A percentile compares a stretch with the other conserved stretches of the same genome.
Evolutionary conservation across 768 basidiomycete species (phyloP).

Genomic region (Pisolithus orientalis): DNA sequence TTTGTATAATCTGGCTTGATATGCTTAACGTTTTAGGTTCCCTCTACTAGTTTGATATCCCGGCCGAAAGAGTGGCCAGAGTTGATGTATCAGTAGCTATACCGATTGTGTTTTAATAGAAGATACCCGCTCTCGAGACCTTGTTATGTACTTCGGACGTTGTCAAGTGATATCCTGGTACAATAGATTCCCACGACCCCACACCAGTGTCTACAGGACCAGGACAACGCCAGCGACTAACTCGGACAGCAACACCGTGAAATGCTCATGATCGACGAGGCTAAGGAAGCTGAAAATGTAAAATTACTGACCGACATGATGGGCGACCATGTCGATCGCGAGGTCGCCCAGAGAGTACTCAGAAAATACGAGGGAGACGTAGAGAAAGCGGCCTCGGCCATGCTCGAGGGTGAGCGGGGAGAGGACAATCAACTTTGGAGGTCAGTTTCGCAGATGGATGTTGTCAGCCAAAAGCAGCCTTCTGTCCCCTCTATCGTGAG

Average conservation of each 20-base stretch:
- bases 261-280: conserved; percentile 18
- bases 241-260: background rate
- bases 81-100: no score
- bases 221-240: background rate
- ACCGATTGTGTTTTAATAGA: no score
- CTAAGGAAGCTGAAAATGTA: conserved; percentile 27
- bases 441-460: conserved; percentile 8
- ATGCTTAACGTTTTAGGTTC: no score
- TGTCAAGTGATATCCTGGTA: no score
- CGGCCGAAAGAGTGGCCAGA: no score
- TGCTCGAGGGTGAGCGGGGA: conserved; percentile 46
- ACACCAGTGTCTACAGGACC: background rate
- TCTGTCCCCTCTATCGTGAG: conserved; percentile 10
- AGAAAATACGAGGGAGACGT: conserved; percentile 55
- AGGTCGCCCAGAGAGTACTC: conserved; percentile 49
- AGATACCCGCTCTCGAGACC: no score
- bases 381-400: conserved; percentile 48
- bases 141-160: no score
- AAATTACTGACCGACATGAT: conserved; percentile 32
- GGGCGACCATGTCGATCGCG: conserved; percentile 35
- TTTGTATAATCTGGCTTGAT: no score
- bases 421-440: conserved; percentile 22
- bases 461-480: background rate
- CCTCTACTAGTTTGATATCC: no score
- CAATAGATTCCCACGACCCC: background rate